Conservation (phyloP, 768 basidiomycete genomes). For the Cystobasidium tubakii region DNA sequence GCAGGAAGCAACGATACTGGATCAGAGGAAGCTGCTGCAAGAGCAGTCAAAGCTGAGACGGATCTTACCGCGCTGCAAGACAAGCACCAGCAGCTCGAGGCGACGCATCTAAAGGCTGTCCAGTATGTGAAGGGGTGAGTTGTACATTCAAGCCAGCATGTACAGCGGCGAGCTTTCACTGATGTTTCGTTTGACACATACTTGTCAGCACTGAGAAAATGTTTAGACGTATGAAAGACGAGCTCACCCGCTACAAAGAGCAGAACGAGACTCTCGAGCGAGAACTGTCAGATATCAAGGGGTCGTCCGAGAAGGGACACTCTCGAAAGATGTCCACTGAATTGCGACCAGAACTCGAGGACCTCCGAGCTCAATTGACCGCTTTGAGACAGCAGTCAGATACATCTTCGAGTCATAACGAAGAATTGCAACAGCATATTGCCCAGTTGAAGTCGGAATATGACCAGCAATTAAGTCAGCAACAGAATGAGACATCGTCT, state of each 20-base stretch:
- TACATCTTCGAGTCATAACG: conserved; percentile 28
- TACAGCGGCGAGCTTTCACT: not conserved
- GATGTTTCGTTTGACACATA: not conserved
- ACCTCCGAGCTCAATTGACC: conserved; percentile 38
- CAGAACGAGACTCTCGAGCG: conserved; percentile 70
- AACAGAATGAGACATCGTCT: conserved; percentile 68
- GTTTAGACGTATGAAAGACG: conserved; percentile 93
- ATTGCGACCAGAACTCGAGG: conserved; percentile 41
- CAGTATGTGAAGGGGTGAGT: conserved; percentile 77
- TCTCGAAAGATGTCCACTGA: conserved; percentile 29
- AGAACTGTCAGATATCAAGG: conserved; percentile 60
- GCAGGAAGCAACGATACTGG: not conserved
- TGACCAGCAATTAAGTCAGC: conserved; percentile 62
- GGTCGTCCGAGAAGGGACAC: not conserved
- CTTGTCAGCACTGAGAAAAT: conserved; percentile 78
- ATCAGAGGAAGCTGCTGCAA: conserved; percentile 22
- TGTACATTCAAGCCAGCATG: not conserved
- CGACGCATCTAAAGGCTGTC: conserved; percentile 92
- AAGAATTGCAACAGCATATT: conserved; percentile 61
- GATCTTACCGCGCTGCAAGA: conserved; percentile 51
- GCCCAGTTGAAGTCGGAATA: conserved; percentile 70
- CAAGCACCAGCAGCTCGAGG: conserved; percentile 66
- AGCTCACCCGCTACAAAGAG: conserved; percentile 81
- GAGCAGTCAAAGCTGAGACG: conserved; percentile 55
- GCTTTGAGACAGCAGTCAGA: conserved; percentile 36